Base-by-base conservation (phyloP, 2,329 filamentous ascomycete species). In the Zelopaecilomyces penicillatus region DNA sequence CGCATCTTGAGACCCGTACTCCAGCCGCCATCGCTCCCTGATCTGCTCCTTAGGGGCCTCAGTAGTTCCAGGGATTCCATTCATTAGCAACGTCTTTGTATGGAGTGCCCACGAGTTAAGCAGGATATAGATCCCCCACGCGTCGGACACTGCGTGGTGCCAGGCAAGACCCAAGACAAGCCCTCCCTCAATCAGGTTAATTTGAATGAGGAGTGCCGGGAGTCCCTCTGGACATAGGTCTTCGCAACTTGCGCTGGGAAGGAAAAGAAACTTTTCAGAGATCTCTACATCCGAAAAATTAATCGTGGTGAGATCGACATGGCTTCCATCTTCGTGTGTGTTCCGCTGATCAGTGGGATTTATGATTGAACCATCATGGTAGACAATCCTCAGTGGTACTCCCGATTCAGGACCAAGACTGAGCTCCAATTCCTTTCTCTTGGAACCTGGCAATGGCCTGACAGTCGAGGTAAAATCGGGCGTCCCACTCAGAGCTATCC, bases 401-500 rank as follows among this genome's bases (percentile, higher is more conserved):
- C 34, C 57, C 54, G 26, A 46, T 50, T 43, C 30, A 50, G 11
- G 41, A 30, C 33, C 41, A 47, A 32, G 2, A 32, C n/a, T 19
- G 42, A 29, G 6, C 30, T 5, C 10, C 39, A 34, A 34, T 12
- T 34, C 32, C 12, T 34, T 34, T 12, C 12, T 34, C 12, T 34
- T 12, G 32, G 32, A 34, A 3, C 12, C 32, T 34, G 12, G 32
- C 32, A 34, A 9, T 9, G 32, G 32, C 8, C 8, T 12, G 9
- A 34, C 8, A 9, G 32, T 34, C 8, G 32, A 9, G 9, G 32
- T 12, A 34, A 34, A 34, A 12, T 34, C 32, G 12, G 32, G 32
- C 8, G 12, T 12, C 12, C 12, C 32, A 34, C 32, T 9, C 32
- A 34, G 32, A 34, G 32, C 12, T 9, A 34, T 34, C 12, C 32